These are phyloP conservation scores for Phytophthora constricta DNA, from an alignment of 352 stramenopile species.

Conservation along the genomic window DNA sequence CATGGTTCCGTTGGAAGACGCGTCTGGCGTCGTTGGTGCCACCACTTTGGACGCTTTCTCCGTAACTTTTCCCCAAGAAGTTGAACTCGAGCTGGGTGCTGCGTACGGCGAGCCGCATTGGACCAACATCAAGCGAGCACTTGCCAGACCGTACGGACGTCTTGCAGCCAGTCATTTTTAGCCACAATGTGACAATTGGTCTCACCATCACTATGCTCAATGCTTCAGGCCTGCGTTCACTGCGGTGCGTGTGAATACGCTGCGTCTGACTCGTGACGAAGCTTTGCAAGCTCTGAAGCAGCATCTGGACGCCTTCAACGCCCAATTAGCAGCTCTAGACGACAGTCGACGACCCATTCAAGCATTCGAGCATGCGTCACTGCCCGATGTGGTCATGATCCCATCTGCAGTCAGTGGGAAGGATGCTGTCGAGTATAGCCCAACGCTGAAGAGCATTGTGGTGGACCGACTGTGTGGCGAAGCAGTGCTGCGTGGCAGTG, in stretches of 20 bases:
- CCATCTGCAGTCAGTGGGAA: constrained; percentile 51
- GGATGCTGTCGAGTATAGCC: constrained; percentile 25
- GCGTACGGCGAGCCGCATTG: constrained; percentile 75
- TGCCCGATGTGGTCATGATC: constrained; percentile 76
- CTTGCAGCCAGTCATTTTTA: background rate
- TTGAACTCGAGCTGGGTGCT: constrained; percentile 64
- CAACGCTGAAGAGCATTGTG: constrained; percentile 73
- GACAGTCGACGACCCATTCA: constrained; percentile 40
- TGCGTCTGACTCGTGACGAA: constrained; percentile 61
- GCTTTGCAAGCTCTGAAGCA: constrained; percentile 52
- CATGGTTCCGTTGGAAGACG: constrained; percentile 84
- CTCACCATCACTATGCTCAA: constrained; percentile 7
- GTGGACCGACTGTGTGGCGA: constrained; percentile 93
- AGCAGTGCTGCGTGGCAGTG: constrained; percentile 92
- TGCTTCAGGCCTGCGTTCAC: constrained; percentile 67
- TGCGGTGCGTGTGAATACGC: constrained; percentile 81
- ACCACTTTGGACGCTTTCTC: constrained; percentile 61
- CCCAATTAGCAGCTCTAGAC: constrained; percentile 45
- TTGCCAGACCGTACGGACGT: constrained; percentile 64
- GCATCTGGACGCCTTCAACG: constrained; percentile 65
- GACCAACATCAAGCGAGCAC: constrained; percentile 73
- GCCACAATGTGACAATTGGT: constrained; percentile 10
- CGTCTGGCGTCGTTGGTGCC: constrained; percentile 89
- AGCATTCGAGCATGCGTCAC: constrained; percentile 44
- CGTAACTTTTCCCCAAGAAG: constrained; percentile 70